Evolutionary conservation across 2,329 filamentous ascomycete genomes (phyloP), one percentile per base, ranked within the genome.

Genomic region (Talaromyces rugulosus): DNA sequence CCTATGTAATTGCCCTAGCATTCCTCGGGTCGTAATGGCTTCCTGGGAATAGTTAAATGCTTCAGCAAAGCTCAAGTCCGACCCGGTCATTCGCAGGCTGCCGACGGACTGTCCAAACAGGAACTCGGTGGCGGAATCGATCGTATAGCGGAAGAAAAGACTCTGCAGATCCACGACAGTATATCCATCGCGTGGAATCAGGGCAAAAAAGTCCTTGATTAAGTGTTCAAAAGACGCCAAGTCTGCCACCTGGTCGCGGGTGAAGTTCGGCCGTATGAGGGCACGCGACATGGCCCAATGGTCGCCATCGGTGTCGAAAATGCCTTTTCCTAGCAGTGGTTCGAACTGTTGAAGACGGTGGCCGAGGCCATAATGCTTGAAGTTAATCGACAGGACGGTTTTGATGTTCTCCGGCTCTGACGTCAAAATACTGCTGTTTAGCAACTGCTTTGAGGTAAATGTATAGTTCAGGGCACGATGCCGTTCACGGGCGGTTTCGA

Each of bases 121-220:
- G 73, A 96, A 96, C 68, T 96, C 90, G 0, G 92, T 96, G 1
- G 91, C 87, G 4, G 90, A 88, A 75, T 96, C 92, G 16, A 96
- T 82, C 0, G 92, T 93, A 28, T 57, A 57, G 27, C 59, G 59
- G 40, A 61, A 51, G 34, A 61, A 58, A 54, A 61, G 54, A 18
- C 30, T 28, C 42, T 58, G 53, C 18, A 61, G 34, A 34, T 61
- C 59, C 14, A 31, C 50, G 9, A 89, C 79, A 31, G 50, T 27
- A 16, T 14, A 16, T 34, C 57, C 47, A 59, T 51, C 57, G 11
- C 16, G 42, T 30, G 31, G 47, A 9, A 40, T 50, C 14, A 36
- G 47, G 5, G 57, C 16, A 18, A 36, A 59, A 12, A 53, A 31
- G 16, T 51, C 47, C 16, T 59, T 16, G 16, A 36, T 18, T 11